phyloP scores from a whole-genome alignment of 164 flowering plant species.

The Malania oleifera region DNA sequence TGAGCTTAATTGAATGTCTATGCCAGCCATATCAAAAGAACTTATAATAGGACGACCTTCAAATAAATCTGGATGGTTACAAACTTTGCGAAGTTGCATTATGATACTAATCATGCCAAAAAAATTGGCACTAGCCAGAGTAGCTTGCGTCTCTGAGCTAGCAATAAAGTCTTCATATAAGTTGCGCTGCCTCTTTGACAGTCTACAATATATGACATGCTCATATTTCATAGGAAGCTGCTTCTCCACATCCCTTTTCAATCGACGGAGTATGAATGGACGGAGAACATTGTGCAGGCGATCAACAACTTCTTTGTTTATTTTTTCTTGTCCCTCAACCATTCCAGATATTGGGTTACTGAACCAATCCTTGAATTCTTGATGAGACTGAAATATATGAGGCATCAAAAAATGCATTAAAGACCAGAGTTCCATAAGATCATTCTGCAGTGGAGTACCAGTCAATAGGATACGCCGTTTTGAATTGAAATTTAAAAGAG shows the following conservation, averaged over 20 bases:
- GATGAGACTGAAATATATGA: conserved; percentile 97
- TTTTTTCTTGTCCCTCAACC: conserved; percentile 98
- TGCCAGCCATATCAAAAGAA: conserved; percentile 90
- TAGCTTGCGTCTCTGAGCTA: conserved; percentile 95
- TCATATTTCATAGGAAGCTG: conserved; percentile 93
- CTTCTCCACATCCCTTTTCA: conserved; percentile 98
- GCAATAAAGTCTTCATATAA: conserved; percentile 99
- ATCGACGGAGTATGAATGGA: conserved; percentile 85
- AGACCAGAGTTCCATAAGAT: conserved; percentile 99
- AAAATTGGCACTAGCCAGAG: conserved; percentile 83
- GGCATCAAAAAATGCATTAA: conserved; percentile 99
- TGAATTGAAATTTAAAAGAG: conserved; percentile 92
- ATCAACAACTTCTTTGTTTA: conserved; percentile 96
- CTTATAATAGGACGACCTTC: conserved; percentile 99
- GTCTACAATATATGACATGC: conserved; percentile 90
- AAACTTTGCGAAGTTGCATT: conserved; percentile 99
- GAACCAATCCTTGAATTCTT: conserved; percentile 99
- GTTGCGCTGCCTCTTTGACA: conserved; percentile 94
- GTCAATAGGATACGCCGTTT: conserved; percentile 91
- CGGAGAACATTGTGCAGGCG: conserved; percentile 97
- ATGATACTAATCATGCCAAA: conserved; percentile 97
- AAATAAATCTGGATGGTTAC: conserved; percentile 98
- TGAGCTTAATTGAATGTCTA: conserved; percentile 69
- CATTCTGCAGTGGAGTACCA: conserved; percentile 98
- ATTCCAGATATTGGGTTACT: conserved; percentile 95